A percentile compares a stretch with the other conserved stretches of the same genome.
Conservation (phyloP, 2,329 filamentous ascomycete species). For the Rhynchosporium agropyri region DNA sequence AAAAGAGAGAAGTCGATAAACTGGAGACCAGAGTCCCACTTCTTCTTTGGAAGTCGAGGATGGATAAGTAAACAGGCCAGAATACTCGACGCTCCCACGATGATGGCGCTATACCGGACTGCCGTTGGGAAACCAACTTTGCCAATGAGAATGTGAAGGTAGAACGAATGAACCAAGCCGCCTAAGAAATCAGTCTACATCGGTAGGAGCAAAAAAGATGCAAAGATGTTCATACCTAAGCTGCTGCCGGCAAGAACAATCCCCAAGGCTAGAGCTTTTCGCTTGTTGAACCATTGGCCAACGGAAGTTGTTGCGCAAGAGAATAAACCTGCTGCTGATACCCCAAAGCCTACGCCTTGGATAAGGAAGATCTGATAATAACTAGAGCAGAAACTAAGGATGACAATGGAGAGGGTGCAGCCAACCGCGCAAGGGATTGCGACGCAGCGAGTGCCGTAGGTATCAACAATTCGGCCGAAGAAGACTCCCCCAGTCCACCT, state of each 20-base stretch:
- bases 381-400: conserved; percentile 58
- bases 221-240: conserved; percentile 41
- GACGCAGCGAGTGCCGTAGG: conserved; percentile 60
- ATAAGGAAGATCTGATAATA: conserved; percentile 57
- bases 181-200: conserved; percentile 10
- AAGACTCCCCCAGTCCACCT: conserved; percentile 53
- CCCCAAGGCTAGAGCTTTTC: conserved; percentile 51
- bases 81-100: conserved; percentile 40
- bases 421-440: conserved; percentile 55
- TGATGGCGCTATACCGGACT: conserved; percentile 61
- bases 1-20: conserved; percentile 43
- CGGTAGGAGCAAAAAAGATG: not conserved
- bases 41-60: conserved; percentile 22
- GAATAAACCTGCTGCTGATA: conserved; percentile 50
- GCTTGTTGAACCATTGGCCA: conserved; percentile 51
- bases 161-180: conserved; percentile 61
- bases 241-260: conserved; percentile 51
- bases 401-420: conserved; percentile 64
- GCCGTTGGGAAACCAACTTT: conserved; percentile 67
- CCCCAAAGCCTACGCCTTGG: conserved; percentile 50
- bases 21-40: conserved; percentile 40
- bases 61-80: conserved; percentile 52
- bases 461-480: conserved; percentile 64
- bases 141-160: conserved; percentile 58
- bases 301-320: conserved; percentile 46